Base-by-base conservation (phyloP, 352 stramenopile genomes). In the Globisporangium mamillatum region DNA sequence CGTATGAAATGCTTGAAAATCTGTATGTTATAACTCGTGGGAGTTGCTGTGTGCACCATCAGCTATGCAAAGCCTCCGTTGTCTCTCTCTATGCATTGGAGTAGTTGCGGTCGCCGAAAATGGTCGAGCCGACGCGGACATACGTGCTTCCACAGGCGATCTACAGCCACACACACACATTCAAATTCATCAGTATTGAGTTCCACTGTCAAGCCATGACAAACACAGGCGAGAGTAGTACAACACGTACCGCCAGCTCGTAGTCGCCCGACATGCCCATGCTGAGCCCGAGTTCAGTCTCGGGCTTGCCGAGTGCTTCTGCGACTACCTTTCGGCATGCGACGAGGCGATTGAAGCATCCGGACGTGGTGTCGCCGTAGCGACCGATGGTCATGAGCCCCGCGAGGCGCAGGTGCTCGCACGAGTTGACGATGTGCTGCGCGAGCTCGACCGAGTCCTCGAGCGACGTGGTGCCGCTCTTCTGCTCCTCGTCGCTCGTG, bases 181-280 rank as follows among this genome's bases (percentile, higher is more conserved):
- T 41, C 34, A 12, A 62, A 54, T 46, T 25, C 5, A 41, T 14
- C 16, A 36, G n/a, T 18, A 63, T 50, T 22, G 27, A 52, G 18
- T 52, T 18, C 16, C 44, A 52, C 44, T 52, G 44, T 52, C 20
- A 29, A 44, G 3, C 18, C 9, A 24, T 36, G 29, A n/a, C 24
- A 22, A 52, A 41, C 22, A 64, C 22, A 61, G 22, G 14, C 32
- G 32, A 48, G 32, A 46, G 32, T 18, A 20, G 10, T 25, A 50
- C 56, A 41, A 70, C 79, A 12, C 44, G 46, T 60, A 92, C 86
- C 55, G 98, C 98, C 25, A 97, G 84, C 74, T 99, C 94, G 77
- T 95, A 99, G 75, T 99, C 98, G 22, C 84, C 88, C n/a, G 92
- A 98, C 98, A 99, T 99, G 70, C 98, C 98, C 98, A 99, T 99